phyloP scores from a whole-genome alignment of 805 yeast species.

The Komagataella pseudopastoris region DNA sequence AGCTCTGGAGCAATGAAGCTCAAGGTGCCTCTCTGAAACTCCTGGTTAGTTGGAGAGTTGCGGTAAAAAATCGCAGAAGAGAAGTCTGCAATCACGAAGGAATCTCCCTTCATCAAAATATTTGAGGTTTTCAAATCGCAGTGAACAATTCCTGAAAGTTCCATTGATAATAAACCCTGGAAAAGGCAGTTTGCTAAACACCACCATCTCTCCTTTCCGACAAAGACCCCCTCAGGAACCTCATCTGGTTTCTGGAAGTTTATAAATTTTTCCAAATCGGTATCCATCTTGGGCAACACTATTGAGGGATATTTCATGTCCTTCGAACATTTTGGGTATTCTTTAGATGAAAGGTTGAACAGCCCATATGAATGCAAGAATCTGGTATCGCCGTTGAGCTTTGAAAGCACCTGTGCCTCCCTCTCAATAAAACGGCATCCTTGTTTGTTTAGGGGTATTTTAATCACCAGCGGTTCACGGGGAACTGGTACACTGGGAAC shows the following conservation, averaged over 20 bases:
- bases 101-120: constrained; percentile 15
- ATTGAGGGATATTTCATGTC: constrained; percentile 12
- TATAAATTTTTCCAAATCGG: constrained; percentile 14
- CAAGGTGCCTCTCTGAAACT: constrained; percentile 14
- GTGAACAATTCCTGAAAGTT: constrained; percentile 22
- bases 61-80: constrained; percentile 19
- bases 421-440: neutral
- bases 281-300: constrained; percentile 14
- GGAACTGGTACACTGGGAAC: neutral
- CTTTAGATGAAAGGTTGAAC: constrained; percentile 1
- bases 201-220: constrained; percentile 19
- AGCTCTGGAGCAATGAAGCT: constrained; percentile 36
- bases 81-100: constrained; percentile 33
- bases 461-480: neutral
- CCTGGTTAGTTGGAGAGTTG: constrained; percentile 8
- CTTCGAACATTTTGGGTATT: neutral
- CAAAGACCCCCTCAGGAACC: constrained; percentile 6
- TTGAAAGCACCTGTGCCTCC: neutral
- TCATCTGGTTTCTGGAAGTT: neutral
- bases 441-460: neutral
- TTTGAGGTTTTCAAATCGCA: constrained; percentile 36
- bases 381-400: neutral
- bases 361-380: constrained; percentile 1
- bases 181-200: constrained; percentile 14
- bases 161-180: constrained; percentile 12